Evolutionary conservation across 1,284 basidiomycete genomes (phyloP), one percentile per base, ranked within the genome.

Genomic region (Austropuccinia psidii): DNA sequence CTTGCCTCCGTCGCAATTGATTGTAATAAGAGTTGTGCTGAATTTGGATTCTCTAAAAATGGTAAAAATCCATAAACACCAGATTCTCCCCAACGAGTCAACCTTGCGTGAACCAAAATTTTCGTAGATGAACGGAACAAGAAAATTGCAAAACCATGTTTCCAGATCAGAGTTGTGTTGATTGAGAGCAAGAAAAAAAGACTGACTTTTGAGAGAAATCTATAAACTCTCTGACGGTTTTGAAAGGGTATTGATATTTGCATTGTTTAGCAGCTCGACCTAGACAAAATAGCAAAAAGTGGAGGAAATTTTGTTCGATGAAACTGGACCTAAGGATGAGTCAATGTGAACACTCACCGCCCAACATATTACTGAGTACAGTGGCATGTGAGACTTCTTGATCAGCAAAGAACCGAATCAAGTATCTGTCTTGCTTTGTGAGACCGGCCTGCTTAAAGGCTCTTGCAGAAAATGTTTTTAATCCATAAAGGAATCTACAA

Each of bases 1-100:
- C 87, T 82, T 39, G 82, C 85, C 80, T 89, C 87, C n/a, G 85
- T 87, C 0, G 86, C 83, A 76, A 89, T 86, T 5, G 84, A 83
- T 78, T 88, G 85, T 2, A 86, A 79, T 13, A 89, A 80, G 11
- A 89, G 80, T 62, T 84, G 81, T 0, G 87, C 87, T 2, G 84
- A 79, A 3, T 85, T 82, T 24, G 86, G 83, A 27, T 86, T 86
- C 79, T 89, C 82, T 47, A 90, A 82, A 77, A 88, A 86, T 50
- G 85, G 82, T 24, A 87, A 79, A 81, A 88, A 88, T 5, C 86
- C 86, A 76, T 85, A 85, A 2, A 85, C 84, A 24, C 87, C 87
- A 1, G 85, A 85, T 78, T 90, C 88, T 49, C 88, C 88, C 76
- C 82, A 84, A 21, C 84, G 81, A 0, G 84, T 85, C 24, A 85